A percentile compares a stretch with the other conserved stretches of the same genome.
phyloP scores from a whole-genome alignment of 2,329 filamentous ascomycete species.

The Fusarium zealandicum region DNA sequence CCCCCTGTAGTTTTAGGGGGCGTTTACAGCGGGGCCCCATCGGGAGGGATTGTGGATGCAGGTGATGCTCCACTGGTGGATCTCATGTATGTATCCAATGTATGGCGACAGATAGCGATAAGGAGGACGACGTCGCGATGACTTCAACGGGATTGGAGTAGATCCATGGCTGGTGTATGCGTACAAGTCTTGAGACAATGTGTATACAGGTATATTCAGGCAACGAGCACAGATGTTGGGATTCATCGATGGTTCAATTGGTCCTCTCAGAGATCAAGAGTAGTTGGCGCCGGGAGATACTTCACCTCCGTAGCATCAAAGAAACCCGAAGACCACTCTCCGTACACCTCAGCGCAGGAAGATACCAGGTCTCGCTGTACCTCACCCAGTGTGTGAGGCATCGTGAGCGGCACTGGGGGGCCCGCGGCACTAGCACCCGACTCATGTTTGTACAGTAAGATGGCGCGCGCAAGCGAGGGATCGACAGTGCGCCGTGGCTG shows the following conservation, averaged over 20 bases:
- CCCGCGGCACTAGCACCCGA: conserved; percentile 4
- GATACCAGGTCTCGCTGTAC: background rate
- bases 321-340: background rate
- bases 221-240: too few species aligned
- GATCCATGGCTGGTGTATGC: too few species aligned
- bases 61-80: conserved; percentile 4
- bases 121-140: conserved; percentile 18
- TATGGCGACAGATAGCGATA: conserved; percentile 34
- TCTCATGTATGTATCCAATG: background rate
- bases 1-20: conserved; percentile 17
- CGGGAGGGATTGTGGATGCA: conserved; percentile 11
- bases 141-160: background rate
- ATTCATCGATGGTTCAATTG: too few species aligned
- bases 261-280: too few species aligned
- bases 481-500: conserved; percentile 4
- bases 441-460: background rate
- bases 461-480: conserved; percentile 7
- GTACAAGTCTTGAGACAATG: too few species aligned
- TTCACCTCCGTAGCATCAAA: background rate
- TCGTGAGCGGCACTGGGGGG: background rate
- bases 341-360: conserved; percentile 12
- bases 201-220: too few species aligned
- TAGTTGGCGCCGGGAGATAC: too few species aligned
- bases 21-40: conserved; percentile 10
- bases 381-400: too few species aligned